Base-by-base conservation (phyloP, 2,329 filamentous ascomycete genomes). In the Stachybotrys echinatus region DNA sequence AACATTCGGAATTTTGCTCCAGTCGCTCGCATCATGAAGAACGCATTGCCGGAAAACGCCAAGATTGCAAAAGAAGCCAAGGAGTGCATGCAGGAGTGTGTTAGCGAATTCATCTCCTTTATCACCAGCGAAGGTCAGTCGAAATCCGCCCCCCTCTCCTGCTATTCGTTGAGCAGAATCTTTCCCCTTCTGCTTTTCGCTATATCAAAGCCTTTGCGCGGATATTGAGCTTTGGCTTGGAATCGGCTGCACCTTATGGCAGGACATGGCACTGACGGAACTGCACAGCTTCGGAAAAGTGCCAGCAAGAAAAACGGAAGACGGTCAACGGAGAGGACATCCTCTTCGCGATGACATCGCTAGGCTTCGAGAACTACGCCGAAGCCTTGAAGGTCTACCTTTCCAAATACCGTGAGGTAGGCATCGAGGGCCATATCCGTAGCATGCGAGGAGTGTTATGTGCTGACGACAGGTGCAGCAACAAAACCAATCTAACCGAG, bases 21-120 rank as follows among this genome's bases (percentile, higher is more conserved):
- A 99, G 94, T 99, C 64, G 94, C 94, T 58, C 88, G 94, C 50
- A 97, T 99, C 70, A 99, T 99, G 94, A 99, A 99, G 73, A 88
- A 91, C 62, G 94, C 94, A 6, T 79, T 99, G 45, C 94, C 94
- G 47, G 94, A 99, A 58, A 99, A 99, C 66, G 94, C 94, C 59
- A 99, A 99, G 74, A 99, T 99, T 54, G 92, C 92, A 52, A 99
- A 99, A 68, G 94, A 99, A 68, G 94, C 94, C 50, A 99, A 99
- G 71, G 94, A 99, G 69, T 99, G 94, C 74, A 97, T 99, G 94
- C 94, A 99, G 71, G 94, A 99, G 72, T 99, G 94, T 66, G 94
- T 99, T 52, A 96, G 92, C 84, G 94, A 99, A 74, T 99, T 99
- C 72, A 99, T 99, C 76, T 96, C 90, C 6, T 99, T 99, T 78